Evolutionary conservation across 1,284 basidiomycete species (phyloP), one percentile per base, ranked within the genome.

Genomic region (Ganoderma multipileum): DNA sequence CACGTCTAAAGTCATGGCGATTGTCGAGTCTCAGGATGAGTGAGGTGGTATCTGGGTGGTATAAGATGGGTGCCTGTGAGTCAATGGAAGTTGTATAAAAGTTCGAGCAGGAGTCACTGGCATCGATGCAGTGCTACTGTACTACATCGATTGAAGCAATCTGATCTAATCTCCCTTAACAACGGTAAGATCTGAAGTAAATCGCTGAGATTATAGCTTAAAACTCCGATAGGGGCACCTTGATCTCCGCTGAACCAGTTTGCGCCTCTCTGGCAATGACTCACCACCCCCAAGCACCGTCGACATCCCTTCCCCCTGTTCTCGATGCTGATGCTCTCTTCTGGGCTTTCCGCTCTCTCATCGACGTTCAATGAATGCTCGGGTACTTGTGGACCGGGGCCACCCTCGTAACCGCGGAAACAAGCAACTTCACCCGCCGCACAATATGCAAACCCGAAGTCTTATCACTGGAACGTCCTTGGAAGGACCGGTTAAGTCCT

Each of bases 1-100:
- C n/a, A 94, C 84, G 83, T 95, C 93, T 70, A 95, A 82, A 39
- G 93, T 95, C 93, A 90, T 89, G 61, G 72, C 75, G 39, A 12
- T 9, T 14, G 41, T 18, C 26, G 26, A 14, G 42, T 9, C 28
- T 16, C 47, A 33, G 28, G 47, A 20, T 9, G 47, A 41, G 28
- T 42, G 33, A 1, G n/a, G 36, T 33, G n/a, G 30, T 47, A 47
- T 58, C 18, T 23, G 42, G 20, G 30, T 41, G 50, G 36, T 39
- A 39, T 39, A 39, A 39, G 38, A 39, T 39, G 23, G 2, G 58
- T 54, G 26, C 9, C n/a, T n/a, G 39, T 23, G 64, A 65, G 64
- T 54, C 58, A 52, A 47, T 23, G 57, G 7, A 23, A 44, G 55
- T 50, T 28, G 12, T 39, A 11, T 12, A 60, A 58, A 58, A 23